Evolutionary conservation across 352 stramenopile genomes (phyloP).

Genomic region (Phytophthora boehmeriae): DNA sequence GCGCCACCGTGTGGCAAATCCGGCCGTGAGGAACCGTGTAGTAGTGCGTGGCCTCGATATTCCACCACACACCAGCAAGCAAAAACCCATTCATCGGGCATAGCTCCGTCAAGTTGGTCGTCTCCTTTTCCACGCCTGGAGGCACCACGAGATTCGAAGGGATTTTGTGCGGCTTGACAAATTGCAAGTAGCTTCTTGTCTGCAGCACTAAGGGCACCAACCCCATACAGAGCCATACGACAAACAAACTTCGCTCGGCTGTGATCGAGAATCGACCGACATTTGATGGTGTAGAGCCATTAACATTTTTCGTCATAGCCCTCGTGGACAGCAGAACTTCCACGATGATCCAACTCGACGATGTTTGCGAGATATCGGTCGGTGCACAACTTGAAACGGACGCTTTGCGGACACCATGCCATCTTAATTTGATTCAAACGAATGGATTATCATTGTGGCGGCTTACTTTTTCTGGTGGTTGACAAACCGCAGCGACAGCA

Average conservation of each 20-base stretch:
- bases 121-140: background rate
- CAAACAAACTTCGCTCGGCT: background rate
- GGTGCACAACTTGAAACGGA: too few species aligned
- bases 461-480: conserved; percentile 57
- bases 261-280: background rate
- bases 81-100: background rate
- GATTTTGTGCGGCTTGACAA: conserved; percentile 14
- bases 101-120: background rate
- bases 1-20: conserved; percentile 25
- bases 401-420: background rate
- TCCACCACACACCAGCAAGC: conserved; percentile 23
- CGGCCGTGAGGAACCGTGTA: conserved; percentile 5
- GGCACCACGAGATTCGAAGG: background rate
- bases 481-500: conserved; percentile 51
- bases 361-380: too few species aligned
- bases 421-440: background rate
- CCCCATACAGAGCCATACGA: conserved; percentile 2
- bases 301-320: background rate
- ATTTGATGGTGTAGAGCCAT: background rate
- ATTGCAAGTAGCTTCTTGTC: conserved; percentile 7
- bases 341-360: too few species aligned
- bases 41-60: conserved; percentile 25
- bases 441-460: background rate
- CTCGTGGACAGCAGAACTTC: too few species aligned
- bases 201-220: conserved; percentile 9